A percentile compares a stretch with the other conserved stretches of the same genome.
Conservation (phyloP, 2,329 filamentous ascomycete genomes). For the Penicillium oxalicum region DNA sequence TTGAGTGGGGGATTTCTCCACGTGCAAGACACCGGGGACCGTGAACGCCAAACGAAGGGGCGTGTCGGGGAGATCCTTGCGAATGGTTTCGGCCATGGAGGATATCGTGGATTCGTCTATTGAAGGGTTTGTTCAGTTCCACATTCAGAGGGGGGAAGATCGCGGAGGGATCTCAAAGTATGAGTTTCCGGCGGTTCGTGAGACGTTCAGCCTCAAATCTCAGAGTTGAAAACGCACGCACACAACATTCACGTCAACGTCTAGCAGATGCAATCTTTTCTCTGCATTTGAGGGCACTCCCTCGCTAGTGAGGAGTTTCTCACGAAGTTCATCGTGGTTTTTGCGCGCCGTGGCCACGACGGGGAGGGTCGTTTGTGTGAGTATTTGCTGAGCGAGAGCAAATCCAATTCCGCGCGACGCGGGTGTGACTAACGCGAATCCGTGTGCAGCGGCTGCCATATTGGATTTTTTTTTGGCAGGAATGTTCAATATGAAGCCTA, state of each 20-base stretch:
- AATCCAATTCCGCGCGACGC: constrained; percentile 60
- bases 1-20: constrained; percentile 65
- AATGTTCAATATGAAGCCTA: background rate
- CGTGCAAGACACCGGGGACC: constrained; percentile 64
- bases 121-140: background rate
- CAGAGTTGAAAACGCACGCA: constrained; percentile 34
- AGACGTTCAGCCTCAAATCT: too few relatives aligned
- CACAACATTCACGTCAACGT: constrained; percentile 54
- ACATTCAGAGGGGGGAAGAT: too few relatives aligned
- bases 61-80: constrained; percentile 47
- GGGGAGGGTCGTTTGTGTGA: constrained; percentile 51
- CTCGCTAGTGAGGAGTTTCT: constrained; percentile 47
- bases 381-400: constrained; percentile 53
- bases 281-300: constrained; percentile 36
- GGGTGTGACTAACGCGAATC: constrained; percentile 44
- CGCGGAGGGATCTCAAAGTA: background rate
- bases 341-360: constrained; percentile 57
- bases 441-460: constrained; percentile 12
- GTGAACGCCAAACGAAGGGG: constrained; percentile 65
- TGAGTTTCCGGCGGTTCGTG: too few relatives aligned
- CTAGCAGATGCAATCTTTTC: constrained; percentile 46
- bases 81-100: constrained; percentile 50
- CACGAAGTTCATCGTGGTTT: constrained; percentile 45
- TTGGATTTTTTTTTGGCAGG: background rate
- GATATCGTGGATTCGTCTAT: constrained; percentile 59